These are phyloP conservation scores for Xylariaceae sp. DNA, from an alignment of 2,329 filamentous ascomycete genomes.

Conservation along the genomic window DNA sequence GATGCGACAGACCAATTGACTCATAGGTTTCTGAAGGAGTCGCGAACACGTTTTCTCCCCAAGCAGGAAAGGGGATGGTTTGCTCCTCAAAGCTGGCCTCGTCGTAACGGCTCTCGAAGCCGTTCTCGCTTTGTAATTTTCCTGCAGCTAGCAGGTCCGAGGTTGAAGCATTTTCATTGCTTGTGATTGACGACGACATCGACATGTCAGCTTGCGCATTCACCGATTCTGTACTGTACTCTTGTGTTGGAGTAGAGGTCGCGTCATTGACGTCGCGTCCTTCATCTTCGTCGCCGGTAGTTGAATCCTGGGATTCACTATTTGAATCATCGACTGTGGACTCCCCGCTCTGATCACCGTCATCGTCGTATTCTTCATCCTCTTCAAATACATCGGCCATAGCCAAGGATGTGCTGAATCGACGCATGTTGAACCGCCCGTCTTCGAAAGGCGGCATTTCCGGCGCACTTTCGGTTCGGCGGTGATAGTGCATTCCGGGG, in stretches of 20 bases:
- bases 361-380: conserved; percentile 61
- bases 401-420: conserved; percentile 61
- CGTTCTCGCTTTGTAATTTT: conserved; percentile 45
- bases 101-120: conserved; percentile 47
- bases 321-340: conserved; percentile 27
- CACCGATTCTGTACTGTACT: conserved; percentile 22
- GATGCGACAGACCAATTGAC: conserved; percentile 43
- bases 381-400: conserved; percentile 89
- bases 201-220: conserved; percentile 16
- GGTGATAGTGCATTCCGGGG: conserved; percentile 68
- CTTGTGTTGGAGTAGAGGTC: conserved; percentile 31
- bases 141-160: conserved; percentile 36
- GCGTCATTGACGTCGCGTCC: conserved; percentile 24
- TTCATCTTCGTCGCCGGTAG: conserved; percentile 23
- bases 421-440: conserved; percentile 51
- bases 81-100: conserved; percentile 47
- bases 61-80: conserved; percentile 35
- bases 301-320: conserved; percentile 24
- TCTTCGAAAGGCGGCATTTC: conserved; percentile 71
- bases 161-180: conserved; percentile 44
- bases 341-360: conserved; percentile 40
- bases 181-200: conserved; percentile 31
- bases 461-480: conserved; percentile 74
- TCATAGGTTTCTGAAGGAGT: conserved; percentile 34
- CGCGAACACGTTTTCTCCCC: conserved; percentile 35